phyloP scores from a whole-genome alignment of 441 rosid genomes.

The Raphanus hybrid region DNA sequence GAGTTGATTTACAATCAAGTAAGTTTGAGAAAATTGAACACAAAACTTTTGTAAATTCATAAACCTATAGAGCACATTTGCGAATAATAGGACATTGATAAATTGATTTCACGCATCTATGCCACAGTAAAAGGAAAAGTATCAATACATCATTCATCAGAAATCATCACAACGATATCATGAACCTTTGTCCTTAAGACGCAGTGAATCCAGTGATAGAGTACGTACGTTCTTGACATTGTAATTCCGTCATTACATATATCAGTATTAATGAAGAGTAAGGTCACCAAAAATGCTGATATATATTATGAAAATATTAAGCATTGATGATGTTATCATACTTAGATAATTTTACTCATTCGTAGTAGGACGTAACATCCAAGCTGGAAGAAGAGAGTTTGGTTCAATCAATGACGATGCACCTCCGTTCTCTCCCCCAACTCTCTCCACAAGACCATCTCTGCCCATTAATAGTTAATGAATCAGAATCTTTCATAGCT shows the following conservation, averaged over 20 bases:
- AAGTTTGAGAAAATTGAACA: too few relatives aligned
- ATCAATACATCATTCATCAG: constrained; percentile 24
- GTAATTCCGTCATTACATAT: constrained; percentile 17
- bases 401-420: constrained; percentile 32
- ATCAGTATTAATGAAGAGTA: constrained; percentile 22
- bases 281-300: constrained; percentile 28
- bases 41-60: not conserved
- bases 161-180: constrained; percentile 19
- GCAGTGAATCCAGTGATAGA: constrained; percentile 20
- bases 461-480: constrained; percentile 20
- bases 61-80: not conserved
- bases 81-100: not conserved
- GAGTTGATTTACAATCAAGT: too few relatives aligned
- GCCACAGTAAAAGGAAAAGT: constrained; percentile 13
- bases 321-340: constrained; percentile 22
- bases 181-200: constrained; percentile 5
- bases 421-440: constrained; percentile 25
- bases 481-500: constrained; percentile 9
- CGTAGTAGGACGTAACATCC: constrained; percentile 38
- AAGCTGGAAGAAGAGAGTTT: constrained; percentile 41
- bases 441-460: constrained; percentile 35
- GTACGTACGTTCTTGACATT: constrained; percentile 19
- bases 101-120: not conserved
- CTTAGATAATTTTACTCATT: constrained; percentile 23
- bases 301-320: constrained; percentile 22